Percentiles rank a stretch among this genome's conserved stretches.
These are phyloP conservation scores for Eutypella sp. DNA, from an alignment of 2,329 filamentous ascomycete genomes.

Conservation along the genomic window DNA sequence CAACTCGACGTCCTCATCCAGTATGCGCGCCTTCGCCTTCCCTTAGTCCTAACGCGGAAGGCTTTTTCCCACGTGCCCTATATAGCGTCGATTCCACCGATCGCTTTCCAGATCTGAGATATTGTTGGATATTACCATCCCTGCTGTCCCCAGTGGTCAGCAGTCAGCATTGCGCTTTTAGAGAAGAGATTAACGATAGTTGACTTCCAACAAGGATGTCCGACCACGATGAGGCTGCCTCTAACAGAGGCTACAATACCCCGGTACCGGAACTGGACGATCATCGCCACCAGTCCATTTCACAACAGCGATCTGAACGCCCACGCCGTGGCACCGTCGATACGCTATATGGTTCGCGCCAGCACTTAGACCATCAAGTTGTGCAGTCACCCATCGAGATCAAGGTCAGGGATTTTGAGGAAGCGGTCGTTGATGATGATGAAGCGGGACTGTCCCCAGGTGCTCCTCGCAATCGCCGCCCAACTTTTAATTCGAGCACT, in stretches of 20 bases:
- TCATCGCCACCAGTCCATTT: conserved; percentile 65
- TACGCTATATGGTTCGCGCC: conserved; percentile 56
- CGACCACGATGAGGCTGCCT: conserved; percentile 55
- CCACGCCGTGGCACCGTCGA: conserved; percentile 69
- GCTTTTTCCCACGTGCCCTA: conserved; percentile 17
- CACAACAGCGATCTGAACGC: conserved; percentile 56
- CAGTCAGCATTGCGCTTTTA: too few relatives aligned
- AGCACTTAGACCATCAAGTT: conserved; percentile 34
- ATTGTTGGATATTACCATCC: neutral
- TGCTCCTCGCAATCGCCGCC: conserved; percentile 44
- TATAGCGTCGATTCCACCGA: conserved; percentile 2
- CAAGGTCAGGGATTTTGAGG: conserved; percentile 74
- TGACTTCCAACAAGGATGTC: conserved; percentile 61
- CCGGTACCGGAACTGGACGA: conserved; percentile 82
- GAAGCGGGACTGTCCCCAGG: conserved; percentile 41
- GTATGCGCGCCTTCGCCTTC: conserved; percentile 30
- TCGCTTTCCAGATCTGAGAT: neutral
- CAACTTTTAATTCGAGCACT: conserved; percentile 50
- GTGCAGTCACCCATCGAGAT: conserved; percentile 36
- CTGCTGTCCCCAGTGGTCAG: too few relatives aligned
- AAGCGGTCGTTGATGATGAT: conserved; percentile 77
- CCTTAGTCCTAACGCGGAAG: conserved; percentile 26
- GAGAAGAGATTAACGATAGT: conserved; percentile 25
- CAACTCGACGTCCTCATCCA: conserved; percentile 18
- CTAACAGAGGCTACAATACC: conserved; percentile 63